Evolutionary conservation across 164 flowering plant genomes (phyloP).

Genomic region (Brasenia schreberi): DNA sequence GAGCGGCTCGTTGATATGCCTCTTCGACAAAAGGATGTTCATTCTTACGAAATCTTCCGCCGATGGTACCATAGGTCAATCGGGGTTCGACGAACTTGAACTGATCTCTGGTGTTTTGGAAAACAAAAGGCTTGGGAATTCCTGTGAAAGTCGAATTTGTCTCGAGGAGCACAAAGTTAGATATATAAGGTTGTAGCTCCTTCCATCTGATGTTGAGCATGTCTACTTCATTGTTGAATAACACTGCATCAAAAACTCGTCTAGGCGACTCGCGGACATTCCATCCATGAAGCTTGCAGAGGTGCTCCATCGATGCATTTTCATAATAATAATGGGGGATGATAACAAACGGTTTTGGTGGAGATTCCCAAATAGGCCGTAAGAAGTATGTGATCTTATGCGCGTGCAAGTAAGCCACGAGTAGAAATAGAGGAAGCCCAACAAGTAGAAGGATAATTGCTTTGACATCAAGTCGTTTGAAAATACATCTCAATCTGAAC

Average conservation of each 20-base stretch:
- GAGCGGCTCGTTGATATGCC: slow-evolving; percentile 75
- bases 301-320: slow-evolving; percentile 64
- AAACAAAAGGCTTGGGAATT: slow-evolving; percentile 45
- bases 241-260: slow-evolving; percentile 77
- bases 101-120: slow-evolving; percentile 33
- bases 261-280: slow-evolving; percentile 68
- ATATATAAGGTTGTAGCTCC: slow-evolving; percentile 66
- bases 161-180: slow-evolving; percentile 81
- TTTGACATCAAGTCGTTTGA: slow-evolving; percentile 55
- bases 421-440: slow-evolving; percentile 31
- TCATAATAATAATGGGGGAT: slow-evolving; percentile 77
- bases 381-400: slow-evolving; percentile 71
- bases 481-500: slow-evolving; percentile 52
- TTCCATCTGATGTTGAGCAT: slow-evolving; percentile 74
- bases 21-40: slow-evolving; percentile 92
- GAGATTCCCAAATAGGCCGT: slow-evolving; percentile 83
- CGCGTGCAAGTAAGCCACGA: slow-evolving; percentile 56
- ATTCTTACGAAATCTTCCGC: slow-evolving; percentile 66
- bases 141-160: slow-evolving; percentile 88
- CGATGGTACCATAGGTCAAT: slow-evolving; percentile 62
- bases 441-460: slow-evolving; percentile 34
- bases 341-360: slow-evolving; percentile 64
- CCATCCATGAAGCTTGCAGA: slow-evolving; percentile 93
- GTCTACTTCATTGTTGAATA: slow-evolving; percentile 78
- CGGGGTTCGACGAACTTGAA: slow-evolving; percentile 58